A percentile compares a stretch with the other conserved stretches of the same genome.
These are phyloP conservation scores for Ophiostoma australiae DNA, from an alignment of 2,329 filamentous ascomycete genomes.

Conservation along the genomic window DNA sequence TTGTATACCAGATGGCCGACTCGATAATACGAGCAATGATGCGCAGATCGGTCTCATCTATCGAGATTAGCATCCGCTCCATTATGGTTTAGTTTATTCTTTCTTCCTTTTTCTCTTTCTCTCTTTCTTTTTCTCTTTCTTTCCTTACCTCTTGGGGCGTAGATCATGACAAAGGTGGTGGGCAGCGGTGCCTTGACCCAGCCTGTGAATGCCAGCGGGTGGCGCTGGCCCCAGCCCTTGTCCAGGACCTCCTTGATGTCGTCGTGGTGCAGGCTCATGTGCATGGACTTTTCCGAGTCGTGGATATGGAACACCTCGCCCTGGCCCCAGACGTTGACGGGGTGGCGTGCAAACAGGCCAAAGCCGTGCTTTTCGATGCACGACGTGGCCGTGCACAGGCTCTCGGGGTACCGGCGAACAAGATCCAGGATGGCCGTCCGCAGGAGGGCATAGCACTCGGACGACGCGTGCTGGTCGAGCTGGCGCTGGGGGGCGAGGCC, in stretches of 20 bases:
- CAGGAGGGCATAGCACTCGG: conserved; percentile 52
- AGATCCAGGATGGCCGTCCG: conserved; percentile 50
- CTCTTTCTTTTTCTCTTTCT: not conserved
- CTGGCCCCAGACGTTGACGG: conserved; percentile 64
- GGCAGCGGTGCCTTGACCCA: conserved; percentile 66
- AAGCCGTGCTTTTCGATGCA: conserved; percentile 80
- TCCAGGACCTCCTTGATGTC: conserved; percentile 68
- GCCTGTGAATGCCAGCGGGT: conserved; percentile 61
- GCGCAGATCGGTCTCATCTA: conserved; percentile 60
- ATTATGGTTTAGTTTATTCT: too few species aligned
- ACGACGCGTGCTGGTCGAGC: conserved; percentile 59
- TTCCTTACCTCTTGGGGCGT: conserved; percentile 59
- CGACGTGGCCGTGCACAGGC: conserved; percentile 59
- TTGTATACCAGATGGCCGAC: conserved; percentile 66
- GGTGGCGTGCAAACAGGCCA: conserved; percentile 64
- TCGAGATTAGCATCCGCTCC: not conserved
- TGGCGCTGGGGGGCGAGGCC: conserved; percentile 82
- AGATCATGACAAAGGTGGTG: conserved; percentile 72
- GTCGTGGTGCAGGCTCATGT: conserved; percentile 73
- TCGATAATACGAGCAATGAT: conserved; percentile 65
- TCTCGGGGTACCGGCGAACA: conserved; percentile 38
- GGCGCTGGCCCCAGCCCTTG: conserved; percentile 73
- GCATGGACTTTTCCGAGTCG: conserved; percentile 68
- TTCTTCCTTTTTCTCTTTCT: too few species aligned
- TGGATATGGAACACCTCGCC: conserved; percentile 84